Percentiles rank a stretch among this genome's conserved stretches.
Evolutionary conservation across 805 yeast species (phyloP).

Genomic region (Lipomyces sp.): DNA sequence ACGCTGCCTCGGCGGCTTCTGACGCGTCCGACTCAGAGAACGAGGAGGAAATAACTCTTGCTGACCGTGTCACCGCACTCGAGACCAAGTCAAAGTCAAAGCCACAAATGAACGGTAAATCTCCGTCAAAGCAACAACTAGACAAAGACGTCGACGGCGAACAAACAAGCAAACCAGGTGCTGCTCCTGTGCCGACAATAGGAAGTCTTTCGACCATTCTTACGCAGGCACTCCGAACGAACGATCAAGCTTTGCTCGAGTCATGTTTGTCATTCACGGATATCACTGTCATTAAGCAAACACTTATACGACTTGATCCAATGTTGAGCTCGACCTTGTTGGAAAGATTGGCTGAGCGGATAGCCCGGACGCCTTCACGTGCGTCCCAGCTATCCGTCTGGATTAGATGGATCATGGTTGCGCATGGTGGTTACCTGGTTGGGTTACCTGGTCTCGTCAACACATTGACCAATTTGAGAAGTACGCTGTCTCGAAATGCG

Average conservation of each 20-base stretch:
- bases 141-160: background rate
- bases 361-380: constrained; percentile 60
- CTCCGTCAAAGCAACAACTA: background rate
- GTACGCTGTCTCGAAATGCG: constrained; percentile 60
- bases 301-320: constrained; percentile 60
- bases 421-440: constrained; percentile 68
- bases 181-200: constrained; percentile 52
- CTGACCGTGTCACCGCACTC: constrained; percentile 49
- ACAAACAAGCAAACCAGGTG: background rate
- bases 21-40: constrained; percentile 46
- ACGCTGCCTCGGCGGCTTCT: constrained; percentile 14
- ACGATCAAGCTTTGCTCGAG: constrained; percentile 85
- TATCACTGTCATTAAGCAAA: constrained; percentile 56
- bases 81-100: constrained; percentile 32
- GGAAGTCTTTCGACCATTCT: constrained; percentile 85
- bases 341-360: constrained; percentile 53
- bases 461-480: constrained; percentile 61
- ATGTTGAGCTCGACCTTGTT: constrained; percentile 52
- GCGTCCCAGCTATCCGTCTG: constrained; percentile 61
- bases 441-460: constrained; percentile 58
- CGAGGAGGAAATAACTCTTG: constrained; percentile 53
- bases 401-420: constrained; percentile 79
- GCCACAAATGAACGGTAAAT: constrained; percentile 33
- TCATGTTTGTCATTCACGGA: constrained; percentile 66
- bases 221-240: constrained; percentile 84